Conservation (phyloP, 306 rosid species). For the Lupinus albus region DNA sequence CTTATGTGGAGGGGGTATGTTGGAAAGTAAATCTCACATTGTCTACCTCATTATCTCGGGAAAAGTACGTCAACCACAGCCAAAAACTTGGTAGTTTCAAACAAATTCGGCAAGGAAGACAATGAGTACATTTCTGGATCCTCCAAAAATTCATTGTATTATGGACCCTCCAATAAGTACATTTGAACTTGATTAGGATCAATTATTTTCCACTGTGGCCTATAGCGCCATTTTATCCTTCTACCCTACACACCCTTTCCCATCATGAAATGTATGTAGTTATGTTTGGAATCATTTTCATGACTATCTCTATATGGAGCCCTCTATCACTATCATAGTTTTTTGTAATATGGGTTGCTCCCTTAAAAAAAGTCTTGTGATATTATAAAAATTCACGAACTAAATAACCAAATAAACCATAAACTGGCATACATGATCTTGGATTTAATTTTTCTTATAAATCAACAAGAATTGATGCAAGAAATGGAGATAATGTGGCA, state of each 20-base stretch:
- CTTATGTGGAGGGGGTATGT: too few relatives aligned
- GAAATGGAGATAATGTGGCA: slow-evolving; percentile 1
- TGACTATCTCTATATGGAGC: slow-evolving; percentile 12
- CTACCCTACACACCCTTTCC: slow-evolving; percentile 39
- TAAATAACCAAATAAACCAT: too few relatives aligned
- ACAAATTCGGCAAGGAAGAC: slow-evolving; percentile 40
- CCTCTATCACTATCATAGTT: background rate
- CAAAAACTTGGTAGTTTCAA: slow-evolving; percentile 40
- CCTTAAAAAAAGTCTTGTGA: too few relatives aligned
- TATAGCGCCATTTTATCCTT: slow-evolving; percentile 30
- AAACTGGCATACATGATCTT: background rate
- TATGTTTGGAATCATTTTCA: slow-evolving; percentile 19
- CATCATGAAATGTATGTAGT: slow-evolving; percentile 31
- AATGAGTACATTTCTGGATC: slow-evolving; percentile 40
- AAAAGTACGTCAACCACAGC: slow-evolving; percentile 44
- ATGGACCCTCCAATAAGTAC: slow-evolving; percentile 33
- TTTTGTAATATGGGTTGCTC: too few relatives aligned
- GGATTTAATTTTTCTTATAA: slow-evolving; percentile 10
- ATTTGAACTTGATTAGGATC: slow-evolving; percentile 40
- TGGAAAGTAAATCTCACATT: too few relatives aligned
- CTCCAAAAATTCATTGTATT: slow-evolving; percentile 29
- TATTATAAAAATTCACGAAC: too few relatives aligned
- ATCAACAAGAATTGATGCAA: background rate
- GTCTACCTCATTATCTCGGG: too few relatives aligned
- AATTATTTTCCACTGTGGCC: slow-evolving; percentile 29